These are phyloP conservation scores for Paratinospora sagittata DNA, from an alignment of 164 flowering plant genomes.

Conservation along the genomic window DNA sequence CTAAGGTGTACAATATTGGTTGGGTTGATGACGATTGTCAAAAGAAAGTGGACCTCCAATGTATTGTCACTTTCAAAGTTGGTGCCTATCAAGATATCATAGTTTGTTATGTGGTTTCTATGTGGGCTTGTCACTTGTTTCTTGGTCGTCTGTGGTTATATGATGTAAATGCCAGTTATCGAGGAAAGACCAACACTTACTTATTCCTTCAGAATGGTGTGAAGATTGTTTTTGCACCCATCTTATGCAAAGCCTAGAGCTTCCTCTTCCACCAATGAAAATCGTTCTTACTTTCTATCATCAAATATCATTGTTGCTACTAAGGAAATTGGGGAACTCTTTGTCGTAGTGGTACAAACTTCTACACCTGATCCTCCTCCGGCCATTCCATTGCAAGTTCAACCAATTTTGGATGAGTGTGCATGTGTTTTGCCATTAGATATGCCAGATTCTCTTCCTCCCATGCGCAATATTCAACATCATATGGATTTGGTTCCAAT, in stretches of 20 bases:
- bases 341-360: too few relatives aligned
- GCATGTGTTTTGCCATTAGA: too few relatives aligned
- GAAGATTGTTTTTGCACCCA: too few relatives aligned
- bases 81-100: background rate
- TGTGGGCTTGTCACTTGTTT: background rate
- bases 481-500: too few relatives aligned
- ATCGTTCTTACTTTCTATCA: background rate
- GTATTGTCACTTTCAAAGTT: background rate
- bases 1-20: background rate
- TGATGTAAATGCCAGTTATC: too few relatives aligned
- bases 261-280: background rate
- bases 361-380: background rate
- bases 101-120: background rate
- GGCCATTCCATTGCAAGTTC: background rate
- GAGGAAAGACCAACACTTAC: too few relatives aligned
- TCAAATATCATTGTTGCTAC: too few relatives aligned
- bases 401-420: background rate
- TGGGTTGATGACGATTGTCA: background rate
- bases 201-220: too few relatives aligned
- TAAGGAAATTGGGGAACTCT: too few relatives aligned
- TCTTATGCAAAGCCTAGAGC: too few relatives aligned
- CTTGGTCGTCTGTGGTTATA: background rate
- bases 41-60: background rate
- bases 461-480: too few relatives aligned
- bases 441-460: too few relatives aligned